A percentile compares a stretch with the other conserved stretches of the same genome.
Conservation (phyloP, 2,329 filamentous ascomycete species). For the Biscogniauxia marginata region DNA sequence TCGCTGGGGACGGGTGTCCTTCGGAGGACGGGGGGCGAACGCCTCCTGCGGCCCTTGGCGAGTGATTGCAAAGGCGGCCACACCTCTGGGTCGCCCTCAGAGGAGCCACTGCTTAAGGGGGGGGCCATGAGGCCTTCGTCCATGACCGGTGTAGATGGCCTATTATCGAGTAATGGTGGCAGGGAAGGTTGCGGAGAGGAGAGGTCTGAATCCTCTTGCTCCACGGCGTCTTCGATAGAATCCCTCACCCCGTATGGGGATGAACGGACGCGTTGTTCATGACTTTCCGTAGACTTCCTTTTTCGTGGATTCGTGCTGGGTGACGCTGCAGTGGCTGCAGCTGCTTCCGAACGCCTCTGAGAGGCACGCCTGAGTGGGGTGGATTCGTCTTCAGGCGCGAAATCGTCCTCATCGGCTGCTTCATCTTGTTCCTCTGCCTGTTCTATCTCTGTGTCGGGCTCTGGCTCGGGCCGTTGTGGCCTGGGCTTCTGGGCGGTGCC, state of each 20-base stretch:
- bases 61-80: constrained; percentile 55
- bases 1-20: constrained; percentile 40
- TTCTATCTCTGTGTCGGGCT: constrained; percentile 31
- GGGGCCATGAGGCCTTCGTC: constrained; percentile 53
- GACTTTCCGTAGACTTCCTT: constrained; percentile 53
- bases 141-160: constrained; percentile 41
- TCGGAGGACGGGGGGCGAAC: constrained; percentile 25
- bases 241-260: constrained; percentile 33
- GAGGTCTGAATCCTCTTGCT: constrained; percentile 25
- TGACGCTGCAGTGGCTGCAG: constrained; percentile 23
- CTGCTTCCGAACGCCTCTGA: constrained; percentile 36
- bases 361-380: constrained; percentile 57
- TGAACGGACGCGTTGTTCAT: constrained; percentile 36
- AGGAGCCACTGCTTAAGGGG: constrained; percentile 52
- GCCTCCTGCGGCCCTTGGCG: constrained; percentile 42
- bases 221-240: constrained; percentile 19
- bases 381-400: constrained; percentile 64
- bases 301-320: constrained; percentile 47
- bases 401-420: constrained; percentile 46
- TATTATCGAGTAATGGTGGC: constrained; percentile 15
- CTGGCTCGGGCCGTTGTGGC: constrained; percentile 29
- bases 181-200: constrained; percentile 26
- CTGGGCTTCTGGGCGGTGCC: constrained; percentile 48
- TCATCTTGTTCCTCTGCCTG: constrained; percentile 45
- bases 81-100: constrained; percentile 40